These are phyloP conservation scores for Myrmaecium sp. DNA, from an alignment of 2,329 filamentous ascomycete genomes.

Conservation along the genomic window DNA sequence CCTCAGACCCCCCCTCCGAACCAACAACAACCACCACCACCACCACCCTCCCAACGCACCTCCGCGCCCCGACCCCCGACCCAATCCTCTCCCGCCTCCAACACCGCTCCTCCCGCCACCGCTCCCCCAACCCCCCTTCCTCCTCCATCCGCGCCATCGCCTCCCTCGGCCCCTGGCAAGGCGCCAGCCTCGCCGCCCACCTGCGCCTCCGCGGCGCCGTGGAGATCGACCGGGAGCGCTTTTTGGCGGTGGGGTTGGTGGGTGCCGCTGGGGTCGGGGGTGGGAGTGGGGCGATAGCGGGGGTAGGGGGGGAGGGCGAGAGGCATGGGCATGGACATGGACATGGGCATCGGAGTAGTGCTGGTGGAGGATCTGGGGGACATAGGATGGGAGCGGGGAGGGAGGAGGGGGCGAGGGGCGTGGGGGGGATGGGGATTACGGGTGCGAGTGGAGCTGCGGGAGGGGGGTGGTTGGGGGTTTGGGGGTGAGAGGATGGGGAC, in stretches of 20 bases:
- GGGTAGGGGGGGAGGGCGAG: too few species aligned
- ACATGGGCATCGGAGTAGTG: too few species aligned
- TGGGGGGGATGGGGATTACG: too few species aligned
- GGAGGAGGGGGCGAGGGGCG: too few species aligned
- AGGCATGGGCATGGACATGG: too few species aligned
- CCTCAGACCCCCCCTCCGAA: slow-evolving; percentile 5
- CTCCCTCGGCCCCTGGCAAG: slow-evolving; percentile 56
- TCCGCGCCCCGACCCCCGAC: slow-evolving; percentile 27
- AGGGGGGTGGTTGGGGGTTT: too few species aligned
- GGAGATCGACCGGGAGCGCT: slow-evolving; percentile 54
- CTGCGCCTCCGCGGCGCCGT: slow-evolving; percentile 53
- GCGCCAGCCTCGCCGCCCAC: slow-evolving; percentile 52
- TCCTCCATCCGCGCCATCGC: slow-evolving; percentile 50
- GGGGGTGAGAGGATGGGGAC: too few species aligned
- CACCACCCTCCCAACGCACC: slow-evolving; percentile 1
- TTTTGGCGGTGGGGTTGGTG: slow-evolving; percentile 47
- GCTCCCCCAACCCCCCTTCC: slow-evolving; percentile 23
- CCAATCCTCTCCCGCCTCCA: slow-evolving; percentile 42
- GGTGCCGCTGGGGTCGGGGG: slow-evolving; percentile 37
- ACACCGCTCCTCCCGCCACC: slow-evolving; percentile 27
- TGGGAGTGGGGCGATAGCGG: too few species aligned
- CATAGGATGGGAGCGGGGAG: too few species aligned
- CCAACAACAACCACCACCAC: slow-evolving; percentile 14
- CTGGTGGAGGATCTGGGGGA: too few species aligned
- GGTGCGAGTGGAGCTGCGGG: too few species aligned